Conservation (phyloP, 177 flowering plant species). For the Vitis hybrid region DNA sequence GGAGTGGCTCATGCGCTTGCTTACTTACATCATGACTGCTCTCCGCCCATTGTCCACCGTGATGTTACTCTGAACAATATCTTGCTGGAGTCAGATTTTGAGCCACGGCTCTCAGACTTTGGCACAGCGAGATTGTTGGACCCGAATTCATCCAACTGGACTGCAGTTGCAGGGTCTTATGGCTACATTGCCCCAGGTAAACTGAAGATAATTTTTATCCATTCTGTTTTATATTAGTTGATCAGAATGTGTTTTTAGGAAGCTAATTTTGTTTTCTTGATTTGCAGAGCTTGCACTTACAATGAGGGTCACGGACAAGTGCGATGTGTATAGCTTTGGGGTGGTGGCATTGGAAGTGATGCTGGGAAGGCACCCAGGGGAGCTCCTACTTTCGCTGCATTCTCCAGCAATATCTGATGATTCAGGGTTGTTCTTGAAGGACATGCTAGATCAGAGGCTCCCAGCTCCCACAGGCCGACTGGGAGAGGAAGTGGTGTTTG, state of each 20-base stretch:
- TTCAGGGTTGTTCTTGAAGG: constrained; percentile 22
- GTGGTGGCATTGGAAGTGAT: constrained; percentile 43
- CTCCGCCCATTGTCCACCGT: constrained; percentile 63
- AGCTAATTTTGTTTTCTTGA: too few species aligned
- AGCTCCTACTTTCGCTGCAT: constrained; percentile 21
- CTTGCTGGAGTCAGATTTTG: constrained; percentile 51
- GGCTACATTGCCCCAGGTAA: constrained; percentile 88
- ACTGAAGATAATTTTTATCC: background rate
- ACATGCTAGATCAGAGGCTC: constrained; percentile 37
- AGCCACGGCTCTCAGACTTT: constrained; percentile 65
- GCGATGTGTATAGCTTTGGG: constrained; percentile 38
- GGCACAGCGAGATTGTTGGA: constrained; percentile 62
- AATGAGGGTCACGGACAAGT: constrained; percentile 36
- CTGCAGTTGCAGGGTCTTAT: constrained; percentile 63
- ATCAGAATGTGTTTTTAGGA: too few species aligned
- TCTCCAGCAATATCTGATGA: constrained; percentile 1
- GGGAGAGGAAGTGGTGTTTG: constrained; percentile 29
- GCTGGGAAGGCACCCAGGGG: constrained; percentile 48
- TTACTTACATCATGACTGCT: constrained; percentile 75
- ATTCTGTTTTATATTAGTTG: background rate
- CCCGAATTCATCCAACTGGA: constrained; percentile 60
- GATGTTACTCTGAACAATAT: constrained; percentile 58
- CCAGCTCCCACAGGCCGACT: constrained; percentile 23
- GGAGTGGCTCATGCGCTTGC: constrained; percentile 73
- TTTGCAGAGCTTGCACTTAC: constrained; percentile 40